Evolutionary conservation across 2,329 filamentous ascomycete species (phyloP).

Genomic region (Colletotrichum sp.): DNA sequence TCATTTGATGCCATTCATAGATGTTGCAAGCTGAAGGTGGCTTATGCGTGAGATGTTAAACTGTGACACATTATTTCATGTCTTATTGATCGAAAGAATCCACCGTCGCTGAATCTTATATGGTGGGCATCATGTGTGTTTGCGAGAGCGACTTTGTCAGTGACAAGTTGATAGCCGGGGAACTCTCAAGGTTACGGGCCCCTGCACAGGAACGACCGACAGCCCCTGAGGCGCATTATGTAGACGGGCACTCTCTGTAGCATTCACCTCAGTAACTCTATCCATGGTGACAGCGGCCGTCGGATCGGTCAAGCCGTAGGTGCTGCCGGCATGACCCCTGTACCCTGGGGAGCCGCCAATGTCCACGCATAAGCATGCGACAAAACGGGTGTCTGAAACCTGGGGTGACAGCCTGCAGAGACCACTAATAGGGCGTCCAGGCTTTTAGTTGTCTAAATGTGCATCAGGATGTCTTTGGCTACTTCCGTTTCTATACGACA

Average conservation of each 20-base stretch:
- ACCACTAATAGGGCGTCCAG: background rate
- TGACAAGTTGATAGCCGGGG: background rate
- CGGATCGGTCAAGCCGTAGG: background rate
- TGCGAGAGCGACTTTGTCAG: background rate
- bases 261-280: background rate
- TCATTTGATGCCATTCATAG: background rate
- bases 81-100: background rate
- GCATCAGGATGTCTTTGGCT: background rate
- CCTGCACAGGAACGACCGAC: background rate
- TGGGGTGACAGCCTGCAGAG: background rate
- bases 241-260: background rate
- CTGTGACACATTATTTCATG: background rate
- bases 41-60: background rate
- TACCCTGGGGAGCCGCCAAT: background rate
- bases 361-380: background rate
- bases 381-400: background rate
- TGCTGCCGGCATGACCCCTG: background rate
- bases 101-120: background rate
- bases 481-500: background rate
- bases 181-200: background rate
- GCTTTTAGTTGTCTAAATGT: background rate
- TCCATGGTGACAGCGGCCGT: background rate
- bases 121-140: background rate
- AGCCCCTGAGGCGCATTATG: background rate
- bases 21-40: background rate